phyloP scores from a whole-genome alignment of 257 asterid species.

The Nemophila menziesii region DNA sequence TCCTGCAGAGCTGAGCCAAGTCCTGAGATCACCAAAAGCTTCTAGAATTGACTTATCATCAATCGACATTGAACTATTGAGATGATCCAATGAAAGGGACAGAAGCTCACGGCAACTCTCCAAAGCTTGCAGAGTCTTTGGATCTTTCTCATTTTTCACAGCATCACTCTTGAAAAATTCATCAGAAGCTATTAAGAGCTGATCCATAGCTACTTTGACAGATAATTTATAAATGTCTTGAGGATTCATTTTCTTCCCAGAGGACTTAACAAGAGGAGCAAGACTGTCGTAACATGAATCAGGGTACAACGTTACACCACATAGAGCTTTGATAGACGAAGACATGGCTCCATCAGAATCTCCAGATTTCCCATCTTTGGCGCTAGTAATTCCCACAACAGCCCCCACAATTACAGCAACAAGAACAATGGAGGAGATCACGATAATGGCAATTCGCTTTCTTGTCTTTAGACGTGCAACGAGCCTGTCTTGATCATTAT shows the following conservation, averaged over 20 bases:
- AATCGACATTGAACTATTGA: conserved; percentile 35
- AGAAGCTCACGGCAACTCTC: conserved; percentile 41
- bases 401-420: conserved; percentile 2
- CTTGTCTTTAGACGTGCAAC: conserved; percentile 31
- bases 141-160: conserved; percentile 24
- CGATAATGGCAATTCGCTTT: conserved; percentile 29
- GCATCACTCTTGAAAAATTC: conserved; percentile 13
- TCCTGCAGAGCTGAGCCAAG: conserved; percentile 78
- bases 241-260: conserved; percentile 24
- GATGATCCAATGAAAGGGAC: conserved; percentile 46
- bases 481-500: conserved; percentile 43
- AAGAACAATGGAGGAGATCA: conserved; percentile 3
- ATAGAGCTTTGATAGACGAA: conserved; percentile 25
- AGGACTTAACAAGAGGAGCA: conserved; percentile 22
- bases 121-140: conserved; percentile 24
- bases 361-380: background rate
- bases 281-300: conserved; percentile 47
- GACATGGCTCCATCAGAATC: background rate
- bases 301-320: conserved; percentile 35
- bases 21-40: conserved; percentile 36
- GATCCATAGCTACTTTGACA: conserved; percentile 35
- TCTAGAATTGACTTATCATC: conserved; percentile 13
- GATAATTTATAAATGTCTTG: conserved; percentile 36
- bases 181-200: conserved; percentile 34
- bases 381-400: background rate